Evolutionary conservation across 1,284 basidiomycete species (phyloP).

Genomic region (Takashimella tepidaria): DNA sequence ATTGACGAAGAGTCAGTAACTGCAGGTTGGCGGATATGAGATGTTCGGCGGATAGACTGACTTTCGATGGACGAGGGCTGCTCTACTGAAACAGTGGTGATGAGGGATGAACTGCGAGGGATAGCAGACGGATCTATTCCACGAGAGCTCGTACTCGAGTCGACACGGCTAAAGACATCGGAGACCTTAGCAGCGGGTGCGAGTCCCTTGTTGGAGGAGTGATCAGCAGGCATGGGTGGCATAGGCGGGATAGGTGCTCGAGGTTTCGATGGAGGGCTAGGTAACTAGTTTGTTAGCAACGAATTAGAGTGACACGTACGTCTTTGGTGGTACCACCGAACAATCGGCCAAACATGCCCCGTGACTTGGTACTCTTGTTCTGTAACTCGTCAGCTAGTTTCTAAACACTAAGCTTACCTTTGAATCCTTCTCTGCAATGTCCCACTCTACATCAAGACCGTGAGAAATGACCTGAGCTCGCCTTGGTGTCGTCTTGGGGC

Average conservation of each 20-base stretch:
- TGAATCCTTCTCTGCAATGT: slow-evolving; percentile 6
- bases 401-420: slow-evolving; percentile 22
- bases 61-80: not conserved
- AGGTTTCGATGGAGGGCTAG: not conserved
- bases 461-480: not conserved
- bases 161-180: not conserved
- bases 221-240: not conserved
- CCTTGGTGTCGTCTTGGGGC: not conserved
- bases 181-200: not conserved
- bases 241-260: not conserved
- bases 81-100: not conserved
- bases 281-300: not conserved
- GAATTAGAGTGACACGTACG: not conserved
- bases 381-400: slow-evolving; percentile 2
- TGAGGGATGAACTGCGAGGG: not conserved
- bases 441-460: not conserved
- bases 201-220: not conserved
- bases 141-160: not conserved
- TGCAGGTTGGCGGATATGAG: slow-evolving; percentile 31
- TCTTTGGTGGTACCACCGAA: slow-evolving; percentile 28
- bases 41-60: not conserved
- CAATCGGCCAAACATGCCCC: slow-evolving; percentile 45
- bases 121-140: not conserved
- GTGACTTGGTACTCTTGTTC: slow-evolving; percentile 39
- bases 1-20: slow-evolving; percentile 1